Evolutionary conservation across 2,329 filamentous ascomycete species (phyloP).

Genomic region (Penicillium sp.): DNA sequence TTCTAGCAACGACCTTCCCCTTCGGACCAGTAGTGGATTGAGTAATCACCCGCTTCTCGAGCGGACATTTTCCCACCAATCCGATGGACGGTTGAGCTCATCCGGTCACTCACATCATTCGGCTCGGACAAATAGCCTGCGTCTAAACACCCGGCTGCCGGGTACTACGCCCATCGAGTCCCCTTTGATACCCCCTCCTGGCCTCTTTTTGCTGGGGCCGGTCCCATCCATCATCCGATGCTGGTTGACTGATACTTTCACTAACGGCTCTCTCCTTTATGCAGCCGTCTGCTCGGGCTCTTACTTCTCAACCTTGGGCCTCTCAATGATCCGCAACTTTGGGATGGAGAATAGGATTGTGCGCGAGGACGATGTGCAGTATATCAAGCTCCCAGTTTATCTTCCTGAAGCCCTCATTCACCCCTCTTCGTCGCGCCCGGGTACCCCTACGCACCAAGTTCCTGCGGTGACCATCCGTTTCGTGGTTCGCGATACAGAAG

Average conservation of each 20-base stretch:
- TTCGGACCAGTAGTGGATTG: conserved; percentile 75
- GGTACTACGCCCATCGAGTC: conserved; percentile 65
- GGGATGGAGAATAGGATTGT: conserved; percentile 67
- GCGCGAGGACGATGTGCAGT: conserved; percentile 63
- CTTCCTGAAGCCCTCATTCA: conserved; percentile 87
- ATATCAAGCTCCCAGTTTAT: conserved; percentile 77
- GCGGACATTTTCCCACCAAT: conserved; percentile 88
- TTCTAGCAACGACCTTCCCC: conserved; percentile 78
- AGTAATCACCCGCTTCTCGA: conserved; percentile 81
- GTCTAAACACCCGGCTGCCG: conserved; percentile 67
- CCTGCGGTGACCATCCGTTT: conserved; percentile 80
- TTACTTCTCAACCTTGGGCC: conserved; percentile 78
- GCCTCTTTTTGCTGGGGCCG: conserved; percentile 79
- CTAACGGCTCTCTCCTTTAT: conserved; percentile 83
- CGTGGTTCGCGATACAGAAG: conserved; percentile 60
- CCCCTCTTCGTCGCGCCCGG: conserved; percentile 65
- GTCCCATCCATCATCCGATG: conserved; percentile 94
- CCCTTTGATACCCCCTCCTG: conserved; percentile 75
- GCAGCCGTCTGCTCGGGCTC: conserved; percentile 91
- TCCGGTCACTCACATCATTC: conserved; percentile 79
- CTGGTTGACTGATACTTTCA: conserved; percentile 89
- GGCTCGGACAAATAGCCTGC: conserved; percentile 80
- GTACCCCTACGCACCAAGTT: conserved; percentile 72
- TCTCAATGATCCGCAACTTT: conserved; percentile 70
- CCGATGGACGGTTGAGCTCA: conserved; percentile 90